These are phyloP conservation scores for Teratosphaeria destructans DNA, from an alignment of 2,329 filamentous ascomycete genomes.

Conservation along the genomic window DNA sequence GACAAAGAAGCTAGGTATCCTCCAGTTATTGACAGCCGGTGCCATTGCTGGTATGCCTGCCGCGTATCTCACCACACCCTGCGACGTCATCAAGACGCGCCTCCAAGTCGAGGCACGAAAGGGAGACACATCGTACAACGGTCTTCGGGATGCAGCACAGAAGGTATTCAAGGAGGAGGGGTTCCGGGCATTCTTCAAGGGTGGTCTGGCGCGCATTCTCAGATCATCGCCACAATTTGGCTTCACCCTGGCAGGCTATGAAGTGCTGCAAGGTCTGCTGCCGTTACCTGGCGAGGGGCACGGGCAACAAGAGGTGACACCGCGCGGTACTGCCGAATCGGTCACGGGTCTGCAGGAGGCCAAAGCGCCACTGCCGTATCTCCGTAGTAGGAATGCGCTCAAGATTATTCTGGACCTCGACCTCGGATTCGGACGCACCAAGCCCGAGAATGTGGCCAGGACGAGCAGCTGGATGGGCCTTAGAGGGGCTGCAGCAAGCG, in stretches of 20 bases:
- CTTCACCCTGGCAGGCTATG: conserved; percentile 92
- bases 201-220: conserved; percentile 86
- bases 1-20: conserved; percentile 76
- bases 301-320: conserved; percentile 40
- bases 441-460: neutral
- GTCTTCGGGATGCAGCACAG: conserved; percentile 71
- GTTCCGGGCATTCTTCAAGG: conserved; percentile 96
- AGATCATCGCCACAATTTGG: conserved; percentile 95
- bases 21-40: conserved; percentile 87
- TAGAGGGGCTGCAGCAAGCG: neutral
- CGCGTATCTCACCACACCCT: conserved; percentile 85
- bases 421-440: conserved; percentile 65
- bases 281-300: conserved; percentile 61
- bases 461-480: neutral
- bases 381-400: conserved; percentile 76
- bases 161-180: conserved; percentile 87
- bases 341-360: conserved; percentile 54
- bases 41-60: conserved; percentile 59
- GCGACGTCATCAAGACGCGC: conserved; percentile 98
- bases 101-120: conserved; percentile 95
- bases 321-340: conserved; percentile 50
- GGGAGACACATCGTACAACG: conserved; percentile 80
- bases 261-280: conserved; percentile 71
- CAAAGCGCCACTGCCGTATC: conserved; percentile 52
- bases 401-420: conserved; percentile 94